Evolutionary conservation across 1,139 yeast genomes (phyloP), one percentile per base, ranked within the genome.

Genomic region (Candida labiduridarum): DNA sequence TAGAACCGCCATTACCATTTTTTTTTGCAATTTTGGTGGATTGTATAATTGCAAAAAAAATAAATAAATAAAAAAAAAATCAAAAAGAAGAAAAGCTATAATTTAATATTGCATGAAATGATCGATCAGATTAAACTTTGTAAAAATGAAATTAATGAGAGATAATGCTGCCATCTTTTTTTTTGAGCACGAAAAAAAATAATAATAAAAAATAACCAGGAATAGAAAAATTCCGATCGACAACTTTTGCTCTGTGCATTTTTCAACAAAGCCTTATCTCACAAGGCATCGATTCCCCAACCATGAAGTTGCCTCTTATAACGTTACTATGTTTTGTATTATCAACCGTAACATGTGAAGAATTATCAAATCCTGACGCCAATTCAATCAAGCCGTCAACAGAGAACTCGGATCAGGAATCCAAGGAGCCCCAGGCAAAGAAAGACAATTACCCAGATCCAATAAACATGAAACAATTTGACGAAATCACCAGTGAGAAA

Each of bases 401-500:
- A 11, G 41, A 7, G 3, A 47, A 33, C 44, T 15, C 27, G 41
- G 34, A 19, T 34, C 50, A 16, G 46, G 45, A 3, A 41, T 51
- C 12, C 47, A 49, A n/a, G 12, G 44, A 5, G 3, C 19, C 39
- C 9, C 30, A 46, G 22, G 6, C 34, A 7, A 42, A 46, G 14
- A 15, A n/a, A 14, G 52, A 49, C 22, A 50, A 68, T 44, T 38
- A 38, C 15, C 59, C 60, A 2, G 67, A 71, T 1, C 67, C 70
- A 0, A 53, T 79, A 55, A 68, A 64, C 7, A 46, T 57, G 16
- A 66, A 59, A 2, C 69, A 66, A 31, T 85, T 85, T 56, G 82
- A 82, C 55, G 54, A 61, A 15, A 63, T 65, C 8, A 64, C 85
- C 3, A 60, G 76, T 15, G 63, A 69, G 10, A 81, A 81, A 12